Conservation (phyloP, 2,329 filamentous ascomycete genomes). For the Verticillium klebahnii region DNA sequence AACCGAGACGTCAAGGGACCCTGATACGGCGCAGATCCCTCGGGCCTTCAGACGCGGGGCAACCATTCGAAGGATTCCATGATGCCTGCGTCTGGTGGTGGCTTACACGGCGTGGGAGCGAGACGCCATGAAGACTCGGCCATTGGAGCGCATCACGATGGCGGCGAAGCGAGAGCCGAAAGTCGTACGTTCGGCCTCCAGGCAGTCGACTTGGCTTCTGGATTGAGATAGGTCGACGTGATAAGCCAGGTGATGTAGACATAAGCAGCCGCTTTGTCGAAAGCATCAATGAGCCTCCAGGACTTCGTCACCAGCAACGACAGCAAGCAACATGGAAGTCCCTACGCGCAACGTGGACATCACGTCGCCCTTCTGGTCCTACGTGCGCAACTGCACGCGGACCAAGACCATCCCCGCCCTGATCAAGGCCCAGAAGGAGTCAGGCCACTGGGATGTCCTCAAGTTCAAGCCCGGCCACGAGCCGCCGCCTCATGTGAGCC, state of each 20-base stretch:
- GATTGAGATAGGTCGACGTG: background rate
- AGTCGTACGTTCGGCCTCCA: background rate
- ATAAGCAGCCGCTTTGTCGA: background rate
- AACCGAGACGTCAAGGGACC: background rate
- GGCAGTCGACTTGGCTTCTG: background rate
- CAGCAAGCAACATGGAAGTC: background rate
- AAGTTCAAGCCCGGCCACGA: slow-evolving; percentile 5
- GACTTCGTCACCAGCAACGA: background rate
- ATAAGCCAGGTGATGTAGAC: background rate
- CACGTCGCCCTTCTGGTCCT: slow-evolving; percentile 2
- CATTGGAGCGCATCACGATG: background rate
- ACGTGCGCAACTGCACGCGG: background rate
- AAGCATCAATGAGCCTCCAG: background rate
- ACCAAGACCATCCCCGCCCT: slow-evolving; percentile 3
- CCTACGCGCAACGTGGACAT: slow-evolving; percentile 1
- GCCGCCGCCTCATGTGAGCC: slow-evolving; percentile 1
- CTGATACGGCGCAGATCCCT: background rate
- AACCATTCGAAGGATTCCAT: background rate
- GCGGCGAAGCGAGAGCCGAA: background rate
- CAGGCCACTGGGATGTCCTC: slow-evolving; percentile 4
- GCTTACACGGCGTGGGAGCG: background rate
- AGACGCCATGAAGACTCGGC: too few species aligned
- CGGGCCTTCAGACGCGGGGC: background rate
- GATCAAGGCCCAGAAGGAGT: slow-evolving; percentile 3
- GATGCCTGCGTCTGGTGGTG: background rate